Evolutionary conservation across 805 yeast species (phyloP), one percentile per base, ranked within the genome.

Genomic region (Yamadazyma sp.): DNA sequence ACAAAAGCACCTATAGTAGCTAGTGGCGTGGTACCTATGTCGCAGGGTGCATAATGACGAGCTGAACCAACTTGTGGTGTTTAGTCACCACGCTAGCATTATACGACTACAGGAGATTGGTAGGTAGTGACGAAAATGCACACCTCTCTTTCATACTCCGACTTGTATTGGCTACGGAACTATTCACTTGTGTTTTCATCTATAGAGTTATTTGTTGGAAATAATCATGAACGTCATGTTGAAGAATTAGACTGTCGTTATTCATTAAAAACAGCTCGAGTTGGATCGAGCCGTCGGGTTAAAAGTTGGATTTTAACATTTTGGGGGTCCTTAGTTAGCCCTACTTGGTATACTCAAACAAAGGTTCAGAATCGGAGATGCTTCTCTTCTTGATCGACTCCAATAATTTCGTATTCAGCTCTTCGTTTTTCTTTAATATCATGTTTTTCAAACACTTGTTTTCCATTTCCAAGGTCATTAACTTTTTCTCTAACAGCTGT

Each of bases 391-490:
- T 71, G 37, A 79, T 62, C 38, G 57, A 57, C 50, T 77, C 82
- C 38, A 79, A 63, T 41, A 78, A 77, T 41, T 73, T 77, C 16
- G 67, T 60, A 38, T 75, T 77, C 36, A 73, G 59, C 45, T 73
- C 71, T 39, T 77, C 79, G 38, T 84, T 83, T 53, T 87, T 84
- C 60, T 88, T 91, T 30, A 84, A 82, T 16, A 91, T 90, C 49
- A 93, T 67, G 55, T 84, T 84, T 64, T 86, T 78, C 50, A 91
- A 71, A 60, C 95, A 72, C 54, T 80, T 77, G 65, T 91, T 91
- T 64, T 91, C 99, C 95, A 88, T 87, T 63, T 90, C 95, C 47
- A 91, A 66, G 39, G 91, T 86, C 59, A 81, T 81, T 41, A 93
- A 78, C 54, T 80, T 80, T 53, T 76, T 72, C 59, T 89, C 95